phyloP scores from a whole-genome alignment of 331 rosid genomes.

The Quercus phellos region DNA sequence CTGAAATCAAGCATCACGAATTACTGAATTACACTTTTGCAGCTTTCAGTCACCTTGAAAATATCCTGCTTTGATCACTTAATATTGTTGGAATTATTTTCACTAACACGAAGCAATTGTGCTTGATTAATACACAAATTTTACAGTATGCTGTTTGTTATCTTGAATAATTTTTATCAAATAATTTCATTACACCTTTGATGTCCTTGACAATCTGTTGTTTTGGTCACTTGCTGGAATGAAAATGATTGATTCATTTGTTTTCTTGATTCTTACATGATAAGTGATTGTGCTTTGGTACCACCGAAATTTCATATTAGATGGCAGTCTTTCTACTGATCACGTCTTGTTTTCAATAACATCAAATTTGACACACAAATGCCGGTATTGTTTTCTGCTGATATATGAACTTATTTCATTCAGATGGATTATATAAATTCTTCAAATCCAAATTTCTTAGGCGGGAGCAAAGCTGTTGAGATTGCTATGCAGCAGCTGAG shows the following conservation, averaged over 20 bases:
- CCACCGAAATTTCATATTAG: neutral
- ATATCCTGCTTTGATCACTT: neutral
- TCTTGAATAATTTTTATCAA: neutral
- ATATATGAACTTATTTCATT: neutral
- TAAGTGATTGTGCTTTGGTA: neutral
- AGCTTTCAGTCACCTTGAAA: neutral
- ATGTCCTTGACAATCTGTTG: neutral
- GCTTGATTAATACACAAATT: neutral
- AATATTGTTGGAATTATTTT: neutral
- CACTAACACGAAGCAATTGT: neutral
- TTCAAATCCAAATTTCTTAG: constrained; percentile 40
- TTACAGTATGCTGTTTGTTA: neutral
- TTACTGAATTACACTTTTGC: neutral
- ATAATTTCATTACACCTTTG: neutral
- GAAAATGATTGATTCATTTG: neutral
- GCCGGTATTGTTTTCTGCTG: constrained; percentile 14
- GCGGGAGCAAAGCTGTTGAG: constrained; percentile 47
- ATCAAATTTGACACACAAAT: neutral
- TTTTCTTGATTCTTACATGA: neutral
- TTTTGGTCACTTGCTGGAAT: neutral
- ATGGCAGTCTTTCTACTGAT: neutral
- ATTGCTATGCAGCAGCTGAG: constrained; percentile 34
- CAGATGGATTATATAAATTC: constrained; percentile 48
- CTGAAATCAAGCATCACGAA: neutral
- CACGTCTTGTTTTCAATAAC: neutral